phyloP scores from a whole-genome alignment of 495 filamentous ascomycete species.

The Annulohypoxylon stygium region DNA sequence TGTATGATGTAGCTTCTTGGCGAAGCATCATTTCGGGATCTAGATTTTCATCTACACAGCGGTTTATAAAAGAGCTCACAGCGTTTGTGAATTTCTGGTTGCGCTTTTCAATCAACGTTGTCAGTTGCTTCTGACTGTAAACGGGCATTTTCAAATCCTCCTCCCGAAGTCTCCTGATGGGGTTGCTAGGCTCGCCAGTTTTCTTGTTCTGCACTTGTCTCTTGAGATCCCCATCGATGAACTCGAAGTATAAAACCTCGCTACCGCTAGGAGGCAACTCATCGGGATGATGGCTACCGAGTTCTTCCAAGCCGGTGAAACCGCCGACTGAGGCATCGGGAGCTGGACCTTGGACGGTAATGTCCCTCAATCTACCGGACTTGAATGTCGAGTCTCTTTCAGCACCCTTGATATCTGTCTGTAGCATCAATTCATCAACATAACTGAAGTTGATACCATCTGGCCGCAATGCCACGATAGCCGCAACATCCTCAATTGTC shows the following conservation, averaged over 20 bases:
- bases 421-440: constrained; percentile 83
- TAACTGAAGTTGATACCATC: constrained; percentile 84
- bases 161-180: constrained; percentile 72
- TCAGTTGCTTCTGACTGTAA: constrained; percentile 92
- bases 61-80: constrained; percentile 79
- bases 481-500: constrained; percentile 80
- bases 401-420: constrained; percentile 80
- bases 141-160: constrained; percentile 95
- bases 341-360: constrained; percentile 56
- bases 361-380: constrained; percentile 56
- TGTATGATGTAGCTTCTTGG: constrained; percentile 64
- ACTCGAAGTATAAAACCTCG: constrained; percentile 90
- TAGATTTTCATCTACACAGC: constrained; percentile 71
- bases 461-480: constrained; percentile 82
- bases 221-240: constrained; percentile 91
- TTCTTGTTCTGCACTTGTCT: constrained; percentile 77
- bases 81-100: constrained; percentile 87
- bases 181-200: constrained; percentile 76
- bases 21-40: constrained; percentile 77
- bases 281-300: constrained; percentile 51
- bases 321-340: constrained; percentile 65
- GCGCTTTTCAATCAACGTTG: constrained; percentile 88
- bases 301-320: constrained; percentile 59
- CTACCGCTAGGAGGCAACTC: constrained; percentile 56
- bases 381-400: constrained; percentile 66